Conservation (phyloP, 768 basidiomycete genomes). For the Pleurotus citrinopileatus region DNA sequence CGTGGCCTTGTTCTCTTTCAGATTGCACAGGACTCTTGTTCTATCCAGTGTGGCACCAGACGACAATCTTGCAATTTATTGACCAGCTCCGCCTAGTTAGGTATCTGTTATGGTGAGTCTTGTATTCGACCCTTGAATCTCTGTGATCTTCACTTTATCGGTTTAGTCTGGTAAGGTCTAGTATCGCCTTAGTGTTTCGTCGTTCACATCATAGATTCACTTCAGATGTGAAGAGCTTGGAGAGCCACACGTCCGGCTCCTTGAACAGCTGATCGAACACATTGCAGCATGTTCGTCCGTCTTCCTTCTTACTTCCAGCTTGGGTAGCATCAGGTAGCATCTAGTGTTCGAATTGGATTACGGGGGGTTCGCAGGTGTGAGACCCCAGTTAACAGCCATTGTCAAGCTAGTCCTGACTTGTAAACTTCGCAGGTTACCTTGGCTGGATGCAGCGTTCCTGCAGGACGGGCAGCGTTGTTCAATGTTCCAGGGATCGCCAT, state of each 20-base stretch:
- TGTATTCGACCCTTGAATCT: constrained; percentile 2
- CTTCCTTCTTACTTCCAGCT: too few species aligned
- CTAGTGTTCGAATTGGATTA: too few species aligned
- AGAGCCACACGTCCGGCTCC: too few species aligned
- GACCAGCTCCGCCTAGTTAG: not conserved
- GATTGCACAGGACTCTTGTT: not conserved
- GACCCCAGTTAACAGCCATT: too few species aligned
- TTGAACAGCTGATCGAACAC: too few species aligned
- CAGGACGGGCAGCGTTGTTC: not conserved
- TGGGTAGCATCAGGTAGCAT: too few species aligned
- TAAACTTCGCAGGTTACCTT: not conserved
- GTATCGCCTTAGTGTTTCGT: not conserved
- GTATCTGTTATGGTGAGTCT: not conserved
- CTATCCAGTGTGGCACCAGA: not conserved
- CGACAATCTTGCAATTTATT: not conserved
- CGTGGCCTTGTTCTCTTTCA: not conserved
- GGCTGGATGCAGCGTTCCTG: not conserved
- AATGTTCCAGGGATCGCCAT: not conserved
- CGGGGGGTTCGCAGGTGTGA: too few species aligned
- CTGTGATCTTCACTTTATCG: not conserved
- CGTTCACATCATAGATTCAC: not conserved
- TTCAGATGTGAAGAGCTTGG: too few species aligned
- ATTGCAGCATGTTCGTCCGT: too few species aligned
- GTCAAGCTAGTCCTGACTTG: too few species aligned
- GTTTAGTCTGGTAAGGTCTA: too few species aligned